These are phyloP conservation scores for Arabidopsis arenosa DNA, from an alignment of 345 rosid species.

Conservation along the genomic window DNA sequence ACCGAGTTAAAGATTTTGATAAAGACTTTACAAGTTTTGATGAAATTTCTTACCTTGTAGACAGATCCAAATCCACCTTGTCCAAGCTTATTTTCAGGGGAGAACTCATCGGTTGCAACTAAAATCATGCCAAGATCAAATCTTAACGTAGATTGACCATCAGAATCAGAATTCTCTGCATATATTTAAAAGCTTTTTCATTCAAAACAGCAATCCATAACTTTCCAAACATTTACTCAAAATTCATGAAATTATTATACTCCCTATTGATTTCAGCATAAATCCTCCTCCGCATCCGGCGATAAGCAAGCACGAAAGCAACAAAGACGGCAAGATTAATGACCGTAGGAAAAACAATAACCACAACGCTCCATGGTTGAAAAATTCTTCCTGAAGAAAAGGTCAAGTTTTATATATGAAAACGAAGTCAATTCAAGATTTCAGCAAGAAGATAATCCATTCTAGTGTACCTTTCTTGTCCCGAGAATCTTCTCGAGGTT, in stretches of 20 bases:
- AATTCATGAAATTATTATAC: neutral
- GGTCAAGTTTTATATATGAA: neutral
- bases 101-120: slow-evolving; percentile 43
- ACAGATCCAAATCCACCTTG: slow-evolving; percentile 58
- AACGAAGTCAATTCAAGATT: slow-evolving; percentile 7
- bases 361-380: slow-evolving; percentile 40
- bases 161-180: slow-evolving; percentile 36
- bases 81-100: slow-evolving; percentile 47
- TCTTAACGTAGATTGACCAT: slow-evolving; percentile 32
- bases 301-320: slow-evolving; percentile 33
- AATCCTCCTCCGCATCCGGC: slow-evolving; percentile 31
- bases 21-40: neutral
- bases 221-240: slow-evolving; percentile 1
- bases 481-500: neutral
- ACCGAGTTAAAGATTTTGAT: neutral
- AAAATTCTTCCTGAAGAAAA: slow-evolving; percentile 34
- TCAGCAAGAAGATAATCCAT: neutral
- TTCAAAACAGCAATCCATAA: neutral
- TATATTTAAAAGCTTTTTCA: neutral
- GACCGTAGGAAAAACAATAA: slow-evolving; percentile 40
- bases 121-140: slow-evolving; percentile 42
- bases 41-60: slow-evolving; percentile 47
- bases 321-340: slow-evolving; percentile 21
- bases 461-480: slow-evolving; percentile 37
- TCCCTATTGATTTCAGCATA: slow-evolving; percentile 30